Conservation (phyloP, 441 rosid genomes). For the Jatropha multifida region DNA sequence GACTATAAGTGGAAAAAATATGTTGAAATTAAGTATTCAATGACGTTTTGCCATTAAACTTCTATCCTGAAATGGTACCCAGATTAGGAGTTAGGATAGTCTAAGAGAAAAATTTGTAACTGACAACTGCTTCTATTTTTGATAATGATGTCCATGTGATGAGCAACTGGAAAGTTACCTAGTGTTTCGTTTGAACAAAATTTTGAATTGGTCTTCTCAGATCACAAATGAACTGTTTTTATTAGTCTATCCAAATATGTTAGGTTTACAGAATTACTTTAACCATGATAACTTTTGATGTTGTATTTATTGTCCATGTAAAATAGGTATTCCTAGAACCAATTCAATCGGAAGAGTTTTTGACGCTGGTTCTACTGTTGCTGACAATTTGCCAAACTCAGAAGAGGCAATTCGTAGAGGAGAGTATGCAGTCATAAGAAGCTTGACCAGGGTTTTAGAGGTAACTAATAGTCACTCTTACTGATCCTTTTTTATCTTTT, state of each 20-base stretch:
- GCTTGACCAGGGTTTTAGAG: slow-evolving; percentile 95
- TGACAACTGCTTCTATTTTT: neutral
- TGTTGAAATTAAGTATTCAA: neutral
- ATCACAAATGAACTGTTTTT: neutral
- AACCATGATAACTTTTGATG: slow-evolving; percentile 8
- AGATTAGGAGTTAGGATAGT: neutral
- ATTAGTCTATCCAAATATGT: slow-evolving; percentile 4
- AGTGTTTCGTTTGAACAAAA: neutral
- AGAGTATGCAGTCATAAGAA: slow-evolving; percentile 92
- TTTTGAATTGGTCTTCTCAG: neutral
- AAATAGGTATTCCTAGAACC: slow-evolving; percentile 75
- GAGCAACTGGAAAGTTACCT: neutral
- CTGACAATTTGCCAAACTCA: slow-evolving; percentile 74
- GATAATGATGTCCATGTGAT: neutral
- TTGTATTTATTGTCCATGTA: slow-evolving; percentile 21
- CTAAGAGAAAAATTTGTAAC: neutral
- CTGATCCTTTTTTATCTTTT: slow-evolving; percentile 19
- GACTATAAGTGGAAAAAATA: neutral
- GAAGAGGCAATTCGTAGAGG: slow-evolving; percentile 97
- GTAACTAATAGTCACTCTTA: slow-evolving; percentile 37
- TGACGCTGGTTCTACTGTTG: slow-evolving; percentile 56
- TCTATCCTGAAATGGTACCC: neutral
- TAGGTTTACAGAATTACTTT: neutral
- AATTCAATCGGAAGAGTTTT: slow-evolving; percentile 86
- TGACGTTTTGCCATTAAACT: neutral